phyloP scores from a whole-genome alignment of 2,329 filamentous ascomycete species.

The Fusarium torreyae region DNA sequence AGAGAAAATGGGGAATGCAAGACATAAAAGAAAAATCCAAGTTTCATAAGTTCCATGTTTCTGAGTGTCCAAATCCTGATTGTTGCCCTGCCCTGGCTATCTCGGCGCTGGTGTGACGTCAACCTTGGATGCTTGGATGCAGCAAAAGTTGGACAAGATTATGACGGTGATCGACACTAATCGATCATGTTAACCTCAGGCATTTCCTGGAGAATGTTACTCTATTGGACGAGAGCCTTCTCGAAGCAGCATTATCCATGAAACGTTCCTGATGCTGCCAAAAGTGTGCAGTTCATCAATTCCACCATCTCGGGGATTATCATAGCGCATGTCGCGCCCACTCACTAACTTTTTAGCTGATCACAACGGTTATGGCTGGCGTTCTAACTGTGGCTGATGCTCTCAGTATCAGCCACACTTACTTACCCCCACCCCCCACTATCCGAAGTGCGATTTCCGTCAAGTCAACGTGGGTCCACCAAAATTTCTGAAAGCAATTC shows the following conservation, averaged over 20 bases:
- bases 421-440: constrained; percentile 39
- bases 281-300: constrained; percentile 6
- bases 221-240: constrained; percentile 21
- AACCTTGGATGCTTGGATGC: constrained; percentile 32
- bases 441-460: constrained; percentile 26
- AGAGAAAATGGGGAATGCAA: constrained; percentile 12
- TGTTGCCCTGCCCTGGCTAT: constrained; percentile 35
- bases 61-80: constrained; percentile 48
- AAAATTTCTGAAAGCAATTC: constrained; percentile 47
- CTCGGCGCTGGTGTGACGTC: constrained; percentile 47
- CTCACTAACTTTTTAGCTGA: constrained; percentile 17
- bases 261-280: constrained; percentile 11
- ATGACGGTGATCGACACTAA: constrained; percentile 48
- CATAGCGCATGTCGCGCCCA: constrained; percentile 14
- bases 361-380: constrained; percentile 15
- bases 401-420: constrained; percentile 15
- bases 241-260: constrained; percentile 16
- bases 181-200: constrained; percentile 26
- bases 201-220: background rate
- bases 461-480: constrained; percentile 38
- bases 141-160: constrained; percentile 40
- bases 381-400: constrained; percentile 14
- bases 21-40: constrained; percentile 35
- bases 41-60: constrained; percentile 43
- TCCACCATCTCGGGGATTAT: constrained; percentile 15